Evolutionary conservation across 441 rosid species (phyloP).

Genomic region (Theobroma grandiflorum): DNA sequence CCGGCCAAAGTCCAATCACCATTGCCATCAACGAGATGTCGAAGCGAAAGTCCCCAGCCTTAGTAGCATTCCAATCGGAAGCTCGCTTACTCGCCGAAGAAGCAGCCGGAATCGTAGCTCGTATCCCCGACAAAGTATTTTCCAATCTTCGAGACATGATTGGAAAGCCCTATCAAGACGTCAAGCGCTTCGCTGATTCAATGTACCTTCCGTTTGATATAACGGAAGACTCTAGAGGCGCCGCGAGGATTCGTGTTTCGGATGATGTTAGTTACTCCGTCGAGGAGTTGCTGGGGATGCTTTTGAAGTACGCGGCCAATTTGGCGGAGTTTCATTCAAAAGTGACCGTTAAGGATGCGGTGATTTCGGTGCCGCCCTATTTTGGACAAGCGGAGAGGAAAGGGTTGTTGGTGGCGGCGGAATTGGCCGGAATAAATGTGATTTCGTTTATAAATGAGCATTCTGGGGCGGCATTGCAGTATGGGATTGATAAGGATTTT

Average conservation of each 20-base stretch:
- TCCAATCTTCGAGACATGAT: slow-evolving; percentile 84
- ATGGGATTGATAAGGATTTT: slow-evolving; percentile 95
- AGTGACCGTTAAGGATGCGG: slow-evolving; percentile 67
- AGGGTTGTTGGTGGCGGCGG: slow-evolving; percentile 84
- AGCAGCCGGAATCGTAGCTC: slow-evolving; percentile 90
- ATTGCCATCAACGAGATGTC: slow-evolving; percentile 98
- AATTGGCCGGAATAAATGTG: slow-evolving; percentile 88
- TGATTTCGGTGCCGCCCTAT: slow-evolving; percentile 86
- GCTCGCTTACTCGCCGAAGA: slow-evolving; percentile 87
- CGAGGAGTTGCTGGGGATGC: slow-evolving; percentile 93
- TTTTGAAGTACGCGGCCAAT: slow-evolving; percentile 65
- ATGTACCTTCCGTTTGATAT: slow-evolving; percentile 73
- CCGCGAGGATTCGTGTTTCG: slow-evolving; percentile 62
- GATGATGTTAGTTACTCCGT: slow-evolving; percentile 62
- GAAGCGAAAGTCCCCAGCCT: slow-evolving; percentile 87
- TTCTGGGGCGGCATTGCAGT: slow-evolving; percentile 97
- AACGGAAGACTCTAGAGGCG: slow-evolving; percentile 83
- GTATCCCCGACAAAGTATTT: slow-evolving; percentile 80
- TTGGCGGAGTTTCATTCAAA: slow-evolving; percentile 88
- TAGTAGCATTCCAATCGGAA: slow-evolving; percentile 84
- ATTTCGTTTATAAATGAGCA: slow-evolving; percentile 84
- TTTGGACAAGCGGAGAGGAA: slow-evolving; percentile 96
- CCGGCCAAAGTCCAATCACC: slow-evolving; percentile 89
- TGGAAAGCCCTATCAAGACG: slow-evolving; percentile 76
- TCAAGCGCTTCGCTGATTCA: slow-evolving; percentile 63